phyloP scores from a whole-genome alignment of 2,329 filamentous ascomycete genomes.

The Ceratocystis huliohia region DNA sequence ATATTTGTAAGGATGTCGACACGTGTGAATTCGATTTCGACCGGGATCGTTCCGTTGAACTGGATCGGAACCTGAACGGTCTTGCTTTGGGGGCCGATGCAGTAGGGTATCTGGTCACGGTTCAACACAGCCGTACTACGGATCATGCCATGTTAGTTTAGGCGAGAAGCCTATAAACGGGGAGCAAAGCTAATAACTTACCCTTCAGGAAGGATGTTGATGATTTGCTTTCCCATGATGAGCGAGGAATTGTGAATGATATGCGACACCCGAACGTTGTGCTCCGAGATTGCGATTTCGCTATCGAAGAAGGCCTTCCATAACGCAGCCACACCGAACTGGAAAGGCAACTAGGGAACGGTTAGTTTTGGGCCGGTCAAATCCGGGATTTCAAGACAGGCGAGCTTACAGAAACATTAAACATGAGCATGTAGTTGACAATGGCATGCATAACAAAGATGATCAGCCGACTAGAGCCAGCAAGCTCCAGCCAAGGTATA shows the following conservation, averaged over 20 bases:
- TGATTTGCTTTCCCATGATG: slow-evolving; percentile 91
- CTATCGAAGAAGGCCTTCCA: slow-evolving; percentile 79
- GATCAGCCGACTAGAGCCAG: slow-evolving; percentile 56
- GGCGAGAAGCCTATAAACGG: slow-evolving; percentile 24
- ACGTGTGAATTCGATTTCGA: slow-evolving; percentile 77
- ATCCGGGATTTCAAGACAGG: neutral
- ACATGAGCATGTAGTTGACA: slow-evolving; percentile 80
- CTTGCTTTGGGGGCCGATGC: slow-evolving; percentile 53
- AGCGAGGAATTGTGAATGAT: slow-evolving; percentile 87
- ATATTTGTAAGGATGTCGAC: slow-evolving; percentile 69
- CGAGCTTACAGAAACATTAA: slow-evolving; percentile 59
- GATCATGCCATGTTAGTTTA: neutral
- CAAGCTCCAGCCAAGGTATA: slow-evolving; percentile 95
- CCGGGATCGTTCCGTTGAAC: slow-evolving; percentile 86
- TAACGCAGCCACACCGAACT: slow-evolving; percentile 58
- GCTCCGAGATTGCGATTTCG: slow-evolving; percentile 86
- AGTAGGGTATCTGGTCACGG: slow-evolving; percentile 67
- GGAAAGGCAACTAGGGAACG: slow-evolving; percentile 51
- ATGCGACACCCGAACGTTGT: slow-evolving; percentile 72
- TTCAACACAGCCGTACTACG: slow-evolving; percentile 72
- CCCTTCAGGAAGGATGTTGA: slow-evolving; percentile 94
- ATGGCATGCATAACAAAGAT: slow-evolving; percentile 60
- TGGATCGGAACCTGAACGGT: slow-evolving; percentile 64
- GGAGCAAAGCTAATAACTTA: slow-evolving; percentile 27
- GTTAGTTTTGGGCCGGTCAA: neutral